Base-by-base conservation (phyloP, 78 protist species). In the Planoprotostelium fungivorum region DNA sequence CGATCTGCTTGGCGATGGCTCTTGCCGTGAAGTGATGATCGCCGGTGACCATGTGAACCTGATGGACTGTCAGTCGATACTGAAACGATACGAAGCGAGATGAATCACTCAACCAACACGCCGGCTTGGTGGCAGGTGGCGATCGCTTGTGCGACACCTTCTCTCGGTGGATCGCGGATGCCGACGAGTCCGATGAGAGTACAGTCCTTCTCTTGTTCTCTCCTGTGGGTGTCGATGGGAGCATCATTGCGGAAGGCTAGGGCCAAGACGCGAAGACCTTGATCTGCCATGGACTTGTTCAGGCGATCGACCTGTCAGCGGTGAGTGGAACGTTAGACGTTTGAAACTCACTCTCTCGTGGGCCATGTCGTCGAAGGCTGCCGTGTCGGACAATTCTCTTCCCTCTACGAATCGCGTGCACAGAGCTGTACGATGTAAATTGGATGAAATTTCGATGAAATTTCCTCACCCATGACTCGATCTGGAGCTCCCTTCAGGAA, bases 101-200 rank as follows among this genome's bases (percentile, higher is more conserved):
- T n/a, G n/a, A n/a, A 37, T 5, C 31, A 29, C 31, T 87, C 88
- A 31, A n/a, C 99, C 38, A 91, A 73, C 37, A 98, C 91, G 38
- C 98, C 95, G 16, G 97, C 98, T 37, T 38, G 37, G 35, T 92
- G 88, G 86, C 96, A 95, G 0, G 34, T 83, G n/a, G 28, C 86
- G 10, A 97, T 87, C 25, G 96, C 96, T 16, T 37, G 93, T 35
- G 89, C 87, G n/a, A 93, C 96, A 39, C 96, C 88, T 29, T 89
- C 95, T 10, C 98, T 92, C 38, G 99, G 99, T 36, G 99, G 99
- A 89, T 99, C 99, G 73, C 96, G 92, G 83, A 99, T 86, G 23
- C 99, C 85, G 9, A 97, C 35, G 28, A 98, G 36, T 29, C 99
- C 99, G 36, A 94, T 90, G 63, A 96, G 73, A 16, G 73, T 51